Conservation (phyloP, 73 alveolate genomes). For the Vitrella brassicaformis region DNA sequence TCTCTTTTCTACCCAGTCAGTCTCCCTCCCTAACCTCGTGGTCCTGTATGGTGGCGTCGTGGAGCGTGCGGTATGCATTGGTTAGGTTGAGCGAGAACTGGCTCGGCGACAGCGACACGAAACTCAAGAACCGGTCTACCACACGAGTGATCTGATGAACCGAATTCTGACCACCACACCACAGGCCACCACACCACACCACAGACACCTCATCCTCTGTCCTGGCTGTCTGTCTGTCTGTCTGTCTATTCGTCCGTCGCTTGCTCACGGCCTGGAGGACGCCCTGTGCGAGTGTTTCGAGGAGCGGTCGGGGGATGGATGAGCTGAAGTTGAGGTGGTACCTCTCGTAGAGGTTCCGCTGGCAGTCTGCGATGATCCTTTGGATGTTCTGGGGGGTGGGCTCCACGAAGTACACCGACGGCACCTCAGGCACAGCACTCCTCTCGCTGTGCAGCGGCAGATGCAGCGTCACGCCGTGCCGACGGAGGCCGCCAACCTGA, state of each 20-base stretch:
- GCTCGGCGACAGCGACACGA: constrained; percentile 24
- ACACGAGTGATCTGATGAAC: constrained; percentile 11
- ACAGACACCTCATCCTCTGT: no score
- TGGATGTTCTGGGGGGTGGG: constrained; percentile 34
- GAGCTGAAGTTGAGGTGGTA: not conserved
- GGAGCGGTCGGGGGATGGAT: not conserved
- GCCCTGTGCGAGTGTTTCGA: not conserved
- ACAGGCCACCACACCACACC: no score
- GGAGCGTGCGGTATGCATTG: not conserved
- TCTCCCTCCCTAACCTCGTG: not conserved
- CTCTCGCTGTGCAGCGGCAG: constrained; percentile 27
- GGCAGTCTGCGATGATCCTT: constrained; percentile 11
- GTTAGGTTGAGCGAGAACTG: constrained; percentile 22
- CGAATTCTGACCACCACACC: no score
- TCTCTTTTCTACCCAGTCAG: not conserved
- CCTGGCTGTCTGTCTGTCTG: no score
- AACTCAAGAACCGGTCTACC: constrained; percentile 15
- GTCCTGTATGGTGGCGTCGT: not conserved
- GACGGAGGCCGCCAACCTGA: constrained; percentile 27
- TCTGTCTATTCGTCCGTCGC: no score
- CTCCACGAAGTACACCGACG: constrained; percentile 35
- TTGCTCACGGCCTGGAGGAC: not conserved
- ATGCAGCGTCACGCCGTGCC: constrained; percentile 19
- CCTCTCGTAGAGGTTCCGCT: not conserved
- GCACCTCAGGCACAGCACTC: constrained; percentile 22